These are phyloP conservation scores for Colletotrichum australisinense DNA, from an alignment of 2,329 filamentous ascomycete species.

Conservation along the genomic window DNA sequence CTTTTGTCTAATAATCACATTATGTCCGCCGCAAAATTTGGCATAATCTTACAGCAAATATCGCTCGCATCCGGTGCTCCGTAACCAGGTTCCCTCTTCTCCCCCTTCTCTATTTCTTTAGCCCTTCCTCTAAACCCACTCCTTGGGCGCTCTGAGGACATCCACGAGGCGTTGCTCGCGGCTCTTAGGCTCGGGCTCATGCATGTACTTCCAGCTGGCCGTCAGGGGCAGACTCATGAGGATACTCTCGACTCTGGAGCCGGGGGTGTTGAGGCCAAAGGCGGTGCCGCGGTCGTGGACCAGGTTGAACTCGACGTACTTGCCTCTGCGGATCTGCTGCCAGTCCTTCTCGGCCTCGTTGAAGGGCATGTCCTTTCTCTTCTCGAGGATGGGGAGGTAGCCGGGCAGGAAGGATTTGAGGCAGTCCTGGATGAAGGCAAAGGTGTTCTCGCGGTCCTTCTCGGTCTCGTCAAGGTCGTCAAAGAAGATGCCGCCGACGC, in stretches of 20 bases:
- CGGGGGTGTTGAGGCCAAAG: constrained; percentile 93
- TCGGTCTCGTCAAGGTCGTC: constrained; percentile 92
- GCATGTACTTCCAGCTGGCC: constrained; percentile 96
- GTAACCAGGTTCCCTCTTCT: constrained; percentile 12
- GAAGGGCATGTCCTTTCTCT: constrained; percentile 91
- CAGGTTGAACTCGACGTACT: constrained; percentile 98
- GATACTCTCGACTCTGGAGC: constrained; percentile 93
- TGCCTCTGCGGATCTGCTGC: constrained; percentile 94
- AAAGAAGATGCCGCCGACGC: constrained; percentile 97
- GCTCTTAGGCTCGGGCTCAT: constrained; percentile 80
- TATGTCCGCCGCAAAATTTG: constrained; percentile 28
- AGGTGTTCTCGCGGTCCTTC: constrained; percentile 88
- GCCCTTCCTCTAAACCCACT: constrained; percentile 67
- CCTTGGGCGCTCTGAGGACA: constrained; percentile 72
- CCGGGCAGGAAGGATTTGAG: constrained; percentile 89
- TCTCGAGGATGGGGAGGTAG: constrained; percentile 89
- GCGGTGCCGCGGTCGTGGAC: constrained; percentile 96
- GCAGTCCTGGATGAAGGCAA: constrained; percentile 88
- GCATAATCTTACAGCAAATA: constrained; percentile 26
- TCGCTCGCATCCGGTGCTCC: constrained; percentile 17
- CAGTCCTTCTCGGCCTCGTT: constrained; percentile 90
- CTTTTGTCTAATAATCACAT: constrained; percentile 35
- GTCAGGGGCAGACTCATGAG: constrained; percentile 96
- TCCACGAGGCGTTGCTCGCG: constrained; percentile 85
- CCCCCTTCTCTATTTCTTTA: constrained; percentile 1